A percentile compares a stretch with the other conserved stretches of the same genome.
These are phyloP conservation scores for Lagenaria siceraria DNA, from an alignment of 306 rosid genomes.

Conservation along the genomic window DNA sequence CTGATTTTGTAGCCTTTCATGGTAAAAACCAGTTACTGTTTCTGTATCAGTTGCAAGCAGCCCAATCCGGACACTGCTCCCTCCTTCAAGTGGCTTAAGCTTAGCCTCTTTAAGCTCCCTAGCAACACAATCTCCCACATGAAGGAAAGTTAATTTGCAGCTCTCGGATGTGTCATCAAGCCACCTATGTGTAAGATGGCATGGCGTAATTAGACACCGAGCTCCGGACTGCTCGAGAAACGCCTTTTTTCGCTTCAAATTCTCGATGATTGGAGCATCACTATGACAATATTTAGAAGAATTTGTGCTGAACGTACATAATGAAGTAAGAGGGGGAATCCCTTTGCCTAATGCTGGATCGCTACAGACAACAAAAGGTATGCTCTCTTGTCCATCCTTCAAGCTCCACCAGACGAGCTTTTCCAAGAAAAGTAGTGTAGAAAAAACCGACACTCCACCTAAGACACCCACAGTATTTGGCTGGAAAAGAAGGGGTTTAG, in stretches of 20 bases:
- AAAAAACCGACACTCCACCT: constrained; percentile 61
- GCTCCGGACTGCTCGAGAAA: constrained; percentile 68
- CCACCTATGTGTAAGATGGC: constrained; percentile 68
- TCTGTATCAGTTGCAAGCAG: constrained; percentile 48
- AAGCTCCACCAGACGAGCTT: constrained; percentile 66
- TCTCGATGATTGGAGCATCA: constrained; percentile 25
- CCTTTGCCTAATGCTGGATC: constrained; percentile 42
- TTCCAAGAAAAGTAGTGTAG: constrained; percentile 73
- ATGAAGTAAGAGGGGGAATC: constrained; percentile 20
- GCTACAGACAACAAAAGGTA: constrained; percentile 69
- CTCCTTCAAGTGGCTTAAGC: constrained; percentile 68
- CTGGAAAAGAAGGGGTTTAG: constrained; percentile 27
- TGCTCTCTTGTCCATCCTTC: constrained; percentile 44
- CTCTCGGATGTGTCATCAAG: constrained; percentile 47
- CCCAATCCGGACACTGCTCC: constrained; percentile 52
- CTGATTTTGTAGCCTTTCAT: constrained; percentile 64
- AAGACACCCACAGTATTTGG: constrained; percentile 65
- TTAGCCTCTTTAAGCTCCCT: constrained; percentile 78
- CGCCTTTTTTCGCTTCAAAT: constrained; percentile 33
- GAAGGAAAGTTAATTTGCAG: constrained; percentile 54
- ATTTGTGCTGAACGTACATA: constrained; percentile 15
- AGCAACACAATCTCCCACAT: constrained; percentile 65
- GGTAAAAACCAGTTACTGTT: constrained; percentile 46
- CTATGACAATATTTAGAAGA: constrained; percentile 16
- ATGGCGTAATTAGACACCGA: constrained; percentile 64